A percentile compares a stretch with the other conserved stretches of the same genome.
These are phyloP conservation scores for Phytophthora pinifolia DNA, from an alignment of 352 stramenopile genomes.

Conservation along the genomic window DNA sequence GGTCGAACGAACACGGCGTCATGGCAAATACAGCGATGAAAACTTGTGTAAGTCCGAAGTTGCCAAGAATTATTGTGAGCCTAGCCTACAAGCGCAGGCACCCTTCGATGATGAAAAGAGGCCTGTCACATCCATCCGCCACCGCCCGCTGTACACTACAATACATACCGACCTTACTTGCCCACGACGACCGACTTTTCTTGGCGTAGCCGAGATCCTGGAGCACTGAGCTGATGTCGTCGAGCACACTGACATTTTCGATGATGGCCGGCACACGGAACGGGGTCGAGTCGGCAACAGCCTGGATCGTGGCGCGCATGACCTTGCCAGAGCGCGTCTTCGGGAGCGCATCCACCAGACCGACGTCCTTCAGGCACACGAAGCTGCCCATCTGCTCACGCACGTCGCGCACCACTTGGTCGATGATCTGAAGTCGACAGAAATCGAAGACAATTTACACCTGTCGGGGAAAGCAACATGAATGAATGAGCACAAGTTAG, in stretches of 20 bases:
- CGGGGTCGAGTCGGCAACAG: conserved; percentile 38
- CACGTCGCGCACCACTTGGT: conserved; percentile 42
- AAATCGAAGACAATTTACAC: conserved; percentile 7
- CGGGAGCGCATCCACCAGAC: conserved; percentile 41
- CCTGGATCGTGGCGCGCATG: conserved; percentile 55
- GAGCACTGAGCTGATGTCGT: conserved; percentile 35
- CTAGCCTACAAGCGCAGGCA: too few species aligned
- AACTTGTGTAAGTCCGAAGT: too few species aligned
- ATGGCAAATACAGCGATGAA: too few species aligned
- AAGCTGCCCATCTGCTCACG: conserved; percentile 55
- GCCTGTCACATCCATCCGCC: conserved; percentile 3
- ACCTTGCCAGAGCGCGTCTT: conserved; percentile 61
- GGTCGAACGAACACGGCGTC: too few species aligned
- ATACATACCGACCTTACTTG: conserved; percentile 20
- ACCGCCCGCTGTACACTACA: background rate
- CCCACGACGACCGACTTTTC: conserved; percentile 30
- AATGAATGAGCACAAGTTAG: too few species aligned
- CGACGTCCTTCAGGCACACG: conserved; percentile 49
- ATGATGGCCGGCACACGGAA: conserved; percentile 56
- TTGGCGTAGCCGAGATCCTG: conserved; percentile 50
- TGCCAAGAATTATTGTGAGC: too few species aligned
- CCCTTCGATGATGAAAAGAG: too few species aligned
- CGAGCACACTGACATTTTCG: conserved; percentile 44
- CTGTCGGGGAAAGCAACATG: too few species aligned
- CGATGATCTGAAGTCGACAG: conserved; percentile 25